A percentile compares a stretch with the other conserved stretches of the same genome.
These are phyloP conservation scores for Ogataea pini DNA, from an alignment of 805 yeast species.

Conservation along the genomic window DNA sequence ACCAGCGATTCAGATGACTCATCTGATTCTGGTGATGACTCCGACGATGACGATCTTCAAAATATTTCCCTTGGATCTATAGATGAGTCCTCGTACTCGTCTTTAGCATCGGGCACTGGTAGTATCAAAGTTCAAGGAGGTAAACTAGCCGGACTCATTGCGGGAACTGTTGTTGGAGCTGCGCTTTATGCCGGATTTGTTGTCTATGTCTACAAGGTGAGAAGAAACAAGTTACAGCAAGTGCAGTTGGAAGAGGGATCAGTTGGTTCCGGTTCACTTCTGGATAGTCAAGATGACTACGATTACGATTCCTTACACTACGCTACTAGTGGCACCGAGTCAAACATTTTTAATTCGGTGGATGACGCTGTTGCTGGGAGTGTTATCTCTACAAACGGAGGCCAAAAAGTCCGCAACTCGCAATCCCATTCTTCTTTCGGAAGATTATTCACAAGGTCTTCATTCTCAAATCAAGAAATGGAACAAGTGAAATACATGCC, in stretches of 20 bases:
- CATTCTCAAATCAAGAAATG: conserved; percentile 16
- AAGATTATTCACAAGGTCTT: conserved; percentile 16
- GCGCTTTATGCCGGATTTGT: conserved; percentile 61
- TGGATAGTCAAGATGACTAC: conserved; percentile 8
- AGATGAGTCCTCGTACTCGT: conserved; percentile 19
- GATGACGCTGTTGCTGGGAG: conserved; percentile 1
- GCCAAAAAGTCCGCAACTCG: conserved; percentile 14
- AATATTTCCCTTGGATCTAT: conserved; percentile 29
- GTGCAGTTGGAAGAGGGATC: conserved; percentile 12
- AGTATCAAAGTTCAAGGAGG: conserved; percentile 21
- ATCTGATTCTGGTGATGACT: conserved; percentile 5
- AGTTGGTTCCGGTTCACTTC: conserved; percentile 12
- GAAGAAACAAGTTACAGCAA: conserved; percentile 29
- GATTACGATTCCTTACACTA: conserved; percentile 4
- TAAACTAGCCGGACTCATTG: conserved; percentile 72
- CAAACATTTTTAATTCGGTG: not conserved
- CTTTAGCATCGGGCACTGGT: conserved; percentile 14
- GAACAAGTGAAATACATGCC: conserved; percentile 37
- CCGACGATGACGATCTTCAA: conserved; percentile 7
- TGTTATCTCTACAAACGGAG: conserved; percentile 12
- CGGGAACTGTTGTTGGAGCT: conserved; percentile 83
- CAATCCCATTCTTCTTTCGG: conserved; percentile 20
- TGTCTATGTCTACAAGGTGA: conserved; percentile 51
- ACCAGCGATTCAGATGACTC: conserved; percentile 15
- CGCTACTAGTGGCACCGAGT: not conserved